Conservation (phyloP, 495 filamentous ascomycete genomes). For the Pseudoneurospora amorphoporcata region DNA sequence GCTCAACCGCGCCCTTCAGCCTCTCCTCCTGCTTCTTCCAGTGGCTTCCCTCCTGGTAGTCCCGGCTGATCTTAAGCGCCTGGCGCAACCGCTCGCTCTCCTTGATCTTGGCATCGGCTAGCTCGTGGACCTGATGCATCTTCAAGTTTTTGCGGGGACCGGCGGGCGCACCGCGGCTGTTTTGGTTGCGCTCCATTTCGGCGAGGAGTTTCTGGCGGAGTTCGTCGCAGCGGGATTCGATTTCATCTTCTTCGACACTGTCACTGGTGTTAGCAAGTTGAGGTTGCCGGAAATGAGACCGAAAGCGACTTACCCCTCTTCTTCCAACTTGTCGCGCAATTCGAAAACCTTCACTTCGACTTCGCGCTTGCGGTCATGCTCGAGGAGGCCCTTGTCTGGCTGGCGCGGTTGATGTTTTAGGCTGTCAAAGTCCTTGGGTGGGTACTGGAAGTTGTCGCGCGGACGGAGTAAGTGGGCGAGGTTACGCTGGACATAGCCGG, state of each 20-base stretch:
- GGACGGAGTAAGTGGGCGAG: slow-evolving; percentile 66
- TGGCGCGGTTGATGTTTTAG: slow-evolving; percentile 63
- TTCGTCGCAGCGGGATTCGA: slow-evolving; percentile 54
- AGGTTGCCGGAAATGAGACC: not conserved
- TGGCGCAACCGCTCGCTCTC: slow-evolving; percentile 84
- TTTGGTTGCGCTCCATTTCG: slow-evolving; percentile 33
- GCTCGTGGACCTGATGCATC: slow-evolving; percentile 88
- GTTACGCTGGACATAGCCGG: slow-evolving; percentile 95
- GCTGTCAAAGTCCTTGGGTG: slow-evolving; percentile 46
- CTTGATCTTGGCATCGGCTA: slow-evolving; percentile 90
- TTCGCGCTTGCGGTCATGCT: slow-evolving; percentile 81
- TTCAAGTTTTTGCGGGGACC: slow-evolving; percentile 53
- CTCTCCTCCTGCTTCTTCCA: slow-evolving; percentile 66
- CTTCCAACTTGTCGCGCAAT: slow-evolving; percentile 78
- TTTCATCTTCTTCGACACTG: slow-evolving; percentile 70
- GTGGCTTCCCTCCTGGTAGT: slow-evolving; percentile 78
- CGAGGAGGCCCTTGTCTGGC: slow-evolving; percentile 84
- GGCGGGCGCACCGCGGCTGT: slow-evolving; percentile 14
- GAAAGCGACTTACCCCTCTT: slow-evolving; percentile 53
- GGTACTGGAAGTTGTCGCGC: slow-evolving; percentile 56
- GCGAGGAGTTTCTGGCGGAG: slow-evolving; percentile 53
- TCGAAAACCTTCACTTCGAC: slow-evolving; percentile 91
- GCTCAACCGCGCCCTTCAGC: slow-evolving; percentile 46
- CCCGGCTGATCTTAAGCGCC: slow-evolving; percentile 78
- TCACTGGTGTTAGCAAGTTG: not conserved